Base-by-base conservation (phyloP, 176 grass and related monocot species). In the Dendrocalamus sinicus region DNA sequence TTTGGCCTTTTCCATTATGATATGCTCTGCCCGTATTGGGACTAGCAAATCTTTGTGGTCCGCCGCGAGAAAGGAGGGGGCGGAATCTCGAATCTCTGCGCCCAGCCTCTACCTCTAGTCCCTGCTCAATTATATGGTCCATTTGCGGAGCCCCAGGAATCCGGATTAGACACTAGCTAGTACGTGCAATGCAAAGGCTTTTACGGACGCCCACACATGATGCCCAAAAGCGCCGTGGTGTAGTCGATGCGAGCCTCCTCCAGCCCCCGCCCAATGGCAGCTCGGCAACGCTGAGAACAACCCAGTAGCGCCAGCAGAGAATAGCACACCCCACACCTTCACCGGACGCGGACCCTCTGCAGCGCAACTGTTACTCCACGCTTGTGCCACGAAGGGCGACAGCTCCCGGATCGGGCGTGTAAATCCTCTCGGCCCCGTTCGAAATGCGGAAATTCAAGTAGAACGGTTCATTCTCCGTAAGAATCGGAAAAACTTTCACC, bases 21-120 rank as follows among this genome's bases (percentile, higher is more conserved):
- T 86, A 86, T 40, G 68, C 45, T 65, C 69, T 45, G 68, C 67
- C 23, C n/a, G 32, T 26, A 13, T 71, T 40, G 63, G 72, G 83
- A 63, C 44, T n/a, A 20, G 45, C 83, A 81, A 50, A 81, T 80
- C 69, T 60, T 1, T 10, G 59, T 72, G 57, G 79, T 84, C 75
- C 23, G 43, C 17, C 30, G 59, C 85, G 70, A 30, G 68, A 87
- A 83, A 87, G 67, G 5, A 7, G 45, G 20, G 28, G 22, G 73
- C 12, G 63, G 88, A 81, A 85, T 88, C 85, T 84, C 67, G 89
- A 80, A 91, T 81, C 85, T 81, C 76, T 52, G 45, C 51, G 30
- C 19, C 4, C 9, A 79, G 60, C 32, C 46, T 53, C 72, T 41
- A 12, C 17, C 51, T 60, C 70, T 60, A 81, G 73, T 64, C 61